A percentile compares a stretch with the other conserved stretches of the same genome.
phyloP scores from a whole-genome alignment of 257 asterid species.

The Penstemon davidsonii region DNA sequence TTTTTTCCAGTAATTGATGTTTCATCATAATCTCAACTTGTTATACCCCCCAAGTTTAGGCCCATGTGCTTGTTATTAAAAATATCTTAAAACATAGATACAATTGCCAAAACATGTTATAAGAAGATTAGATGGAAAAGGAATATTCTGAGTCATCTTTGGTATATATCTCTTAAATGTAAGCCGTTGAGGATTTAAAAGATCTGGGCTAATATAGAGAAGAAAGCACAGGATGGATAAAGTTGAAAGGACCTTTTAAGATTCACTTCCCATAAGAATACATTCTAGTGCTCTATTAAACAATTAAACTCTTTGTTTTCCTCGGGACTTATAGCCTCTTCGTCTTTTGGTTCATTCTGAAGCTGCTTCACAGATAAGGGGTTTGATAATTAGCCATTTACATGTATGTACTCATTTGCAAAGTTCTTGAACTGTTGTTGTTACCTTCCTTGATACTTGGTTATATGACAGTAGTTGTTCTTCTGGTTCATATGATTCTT shows the following conservation, averaged over 20 bases:
- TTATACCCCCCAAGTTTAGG: constrained; percentile 11
- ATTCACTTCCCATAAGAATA: not conserved
- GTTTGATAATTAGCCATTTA: not conserved
- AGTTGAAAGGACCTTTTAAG: not conserved
- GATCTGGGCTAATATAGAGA: not conserved
- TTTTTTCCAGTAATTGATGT: not conserved
- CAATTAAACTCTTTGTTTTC: constrained; percentile 3
- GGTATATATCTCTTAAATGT: not conserved
- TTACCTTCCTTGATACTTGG: not conserved
- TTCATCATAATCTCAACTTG: constrained; percentile 10
- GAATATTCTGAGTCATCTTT: constrained; percentile 17
- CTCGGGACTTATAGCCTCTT: constrained; percentile 8
- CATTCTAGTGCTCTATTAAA: constrained; percentile 3
- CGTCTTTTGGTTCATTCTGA: constrained; percentile 3
- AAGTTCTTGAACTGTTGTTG: not conserved
- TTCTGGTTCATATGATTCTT: not conserved
- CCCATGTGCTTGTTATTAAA: constrained; percentile 14
- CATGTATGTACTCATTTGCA: not conserved
- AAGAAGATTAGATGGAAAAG: constrained; percentile 15
- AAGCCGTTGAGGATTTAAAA: constrained; percentile 3
- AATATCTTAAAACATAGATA: constrained; percentile 8
- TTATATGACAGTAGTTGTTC: constrained; percentile 12
- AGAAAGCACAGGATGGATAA: not conserved
- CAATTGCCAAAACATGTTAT: not conserved
- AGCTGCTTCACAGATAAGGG: constrained; percentile 7